Conservation (phyloP, 2,329 filamentous ascomycete species). For the Aquanectria penicillioides region DNA sequence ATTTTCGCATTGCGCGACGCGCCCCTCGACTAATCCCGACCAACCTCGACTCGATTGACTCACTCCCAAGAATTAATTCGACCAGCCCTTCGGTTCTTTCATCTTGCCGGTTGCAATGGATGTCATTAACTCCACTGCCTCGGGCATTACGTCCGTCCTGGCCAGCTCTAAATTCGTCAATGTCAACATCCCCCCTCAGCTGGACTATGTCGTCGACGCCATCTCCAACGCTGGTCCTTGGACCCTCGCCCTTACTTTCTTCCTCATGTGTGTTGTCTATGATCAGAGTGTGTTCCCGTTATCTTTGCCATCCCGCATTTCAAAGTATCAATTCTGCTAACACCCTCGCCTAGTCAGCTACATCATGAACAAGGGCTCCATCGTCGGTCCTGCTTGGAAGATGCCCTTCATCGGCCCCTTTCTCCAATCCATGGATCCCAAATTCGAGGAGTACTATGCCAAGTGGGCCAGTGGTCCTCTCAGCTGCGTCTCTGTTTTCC, state of each 20-base stretch:
- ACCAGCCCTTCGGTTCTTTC: neutral
- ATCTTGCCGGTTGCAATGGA: slow-evolving; percentile 53
- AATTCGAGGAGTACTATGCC: slow-evolving; percentile 88
- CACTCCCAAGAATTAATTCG: neutral
- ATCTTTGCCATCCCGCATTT: neutral
- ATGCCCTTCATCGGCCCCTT: slow-evolving; percentile 95
- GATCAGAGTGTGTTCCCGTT: slow-evolving; percentile 82
- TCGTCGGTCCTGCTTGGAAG: slow-evolving; percentile 80
- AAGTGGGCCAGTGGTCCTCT: slow-evolving; percentile 94
- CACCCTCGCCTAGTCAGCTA: slow-evolving; percentile 71
- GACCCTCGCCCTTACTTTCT: slow-evolving; percentile 74
- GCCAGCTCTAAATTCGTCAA: slow-evolving; percentile 66
- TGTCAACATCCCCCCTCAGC: slow-evolving; percentile 62
- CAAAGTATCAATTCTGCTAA: slow-evolving; percentile 27
- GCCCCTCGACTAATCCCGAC: neutral
- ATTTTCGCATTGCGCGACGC: neutral
- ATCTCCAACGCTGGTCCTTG: slow-evolving; percentile 67
- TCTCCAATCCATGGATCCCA: slow-evolving; percentile 88
- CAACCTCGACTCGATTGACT: neutral
- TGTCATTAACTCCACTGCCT: slow-evolving; percentile 70
- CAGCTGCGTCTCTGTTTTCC: slow-evolving; percentile 98
- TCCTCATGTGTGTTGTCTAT: slow-evolving; percentile 80
- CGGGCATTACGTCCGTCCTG: slow-evolving; percentile 75
- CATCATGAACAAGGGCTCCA: slow-evolving; percentile 77
- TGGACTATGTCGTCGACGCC: slow-evolving; percentile 65